These are phyloP conservation scores for Podosphaera xanthii DNA, from an alignment of 2,329 filamentous ascomycete species.

Conservation along the genomic window DNA sequence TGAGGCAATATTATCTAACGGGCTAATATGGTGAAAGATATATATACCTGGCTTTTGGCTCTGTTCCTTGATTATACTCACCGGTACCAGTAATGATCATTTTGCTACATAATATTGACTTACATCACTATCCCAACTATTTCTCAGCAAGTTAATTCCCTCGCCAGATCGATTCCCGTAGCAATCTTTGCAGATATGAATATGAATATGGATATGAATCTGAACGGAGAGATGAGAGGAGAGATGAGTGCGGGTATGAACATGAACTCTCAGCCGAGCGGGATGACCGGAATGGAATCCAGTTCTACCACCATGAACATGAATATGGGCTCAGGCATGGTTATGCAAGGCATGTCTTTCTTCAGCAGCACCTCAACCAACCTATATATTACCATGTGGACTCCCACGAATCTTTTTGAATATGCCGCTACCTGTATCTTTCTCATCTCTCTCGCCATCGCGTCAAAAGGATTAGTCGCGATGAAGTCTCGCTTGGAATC, in stretches of 20 bases:
- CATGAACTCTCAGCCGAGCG: constrained; percentile 1
- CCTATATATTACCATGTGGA: constrained; percentile 49
- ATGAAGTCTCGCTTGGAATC: constrained; percentile 39
- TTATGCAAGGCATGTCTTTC: constrained; percentile 29
- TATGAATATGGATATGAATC: neutral
- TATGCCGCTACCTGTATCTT: constrained; percentile 90
- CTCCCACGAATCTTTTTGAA: constrained; percentile 40
- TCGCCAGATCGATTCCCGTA: too few species aligned
- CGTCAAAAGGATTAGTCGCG: constrained; percentile 50
- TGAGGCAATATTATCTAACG: too few species aligned
- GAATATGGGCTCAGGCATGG: constrained; percentile 20
- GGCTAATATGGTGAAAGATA: too few species aligned
- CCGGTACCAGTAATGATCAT: too few species aligned
- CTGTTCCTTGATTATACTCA: too few species aligned
- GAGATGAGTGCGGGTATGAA: constrained; percentile 2
- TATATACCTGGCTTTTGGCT: too few species aligned
- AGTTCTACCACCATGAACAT: constrained; percentile 24
- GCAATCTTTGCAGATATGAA: too few species aligned
- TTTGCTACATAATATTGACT: too few species aligned
- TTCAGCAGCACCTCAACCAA: constrained; percentile 37
- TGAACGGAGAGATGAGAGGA: neutral
- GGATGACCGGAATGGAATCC: constrained; percentile 9
- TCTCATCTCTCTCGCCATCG: constrained; percentile 49
- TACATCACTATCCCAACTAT: too few species aligned
- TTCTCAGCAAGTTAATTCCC: too few species aligned